Evolutionary conservation across 1,284 basidiomycete genomes (phyloP), one percentile per base, ranked within the genome.

Genomic region (Sanghuangporus weigelae): DNA sequence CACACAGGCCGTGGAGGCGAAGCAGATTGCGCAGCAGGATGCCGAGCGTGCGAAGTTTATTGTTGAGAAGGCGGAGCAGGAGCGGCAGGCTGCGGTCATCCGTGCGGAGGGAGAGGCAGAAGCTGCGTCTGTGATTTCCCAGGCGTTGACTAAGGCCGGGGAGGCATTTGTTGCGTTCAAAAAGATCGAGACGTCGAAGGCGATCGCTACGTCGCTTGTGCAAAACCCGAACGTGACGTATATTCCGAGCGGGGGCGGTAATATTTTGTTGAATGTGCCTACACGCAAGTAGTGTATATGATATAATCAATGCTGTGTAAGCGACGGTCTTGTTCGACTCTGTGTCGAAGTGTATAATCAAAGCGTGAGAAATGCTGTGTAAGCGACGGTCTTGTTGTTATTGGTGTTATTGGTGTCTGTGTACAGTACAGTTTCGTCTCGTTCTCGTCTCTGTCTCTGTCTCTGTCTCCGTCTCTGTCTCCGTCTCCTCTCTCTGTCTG

Each of bases 41-140:
- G 96, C 96, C 66, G 97, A 99, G 79, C 87, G 97, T 54, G 96
- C 96, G 67, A 98, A 97, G 77, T 99, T 99, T 76, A 93, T 99
- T 68, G 96, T 99, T 68, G 97, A 99, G 77, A 96, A 94, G 92
- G 95, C 97, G 40, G 96, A 99, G 76, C 97, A 99, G 90, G 97
- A 99, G 77, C 89, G 96, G 64, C 96, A 99, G 80, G 97, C 96
- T 1, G 90, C 94, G 6, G 96, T 99, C 67, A 98, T 99, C 68
- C 88, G 97, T 63, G 96, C 97, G 1, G 96, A 99, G 76, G 97
- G 97, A 66, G 96, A 99, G 79, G 96, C 96, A 3, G 96, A 99
- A 78, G 97, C 96, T 8, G 95, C 95, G 6, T 79, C 86, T 63
- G 96, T 95, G 63, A 98, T 99, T 72, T 96, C 94, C 14, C 84